These are phyloP conservation scores for Russula compacta DNA, from an alignment of 768 basidiomycete genomes.

Conservation along the genomic window DNA sequence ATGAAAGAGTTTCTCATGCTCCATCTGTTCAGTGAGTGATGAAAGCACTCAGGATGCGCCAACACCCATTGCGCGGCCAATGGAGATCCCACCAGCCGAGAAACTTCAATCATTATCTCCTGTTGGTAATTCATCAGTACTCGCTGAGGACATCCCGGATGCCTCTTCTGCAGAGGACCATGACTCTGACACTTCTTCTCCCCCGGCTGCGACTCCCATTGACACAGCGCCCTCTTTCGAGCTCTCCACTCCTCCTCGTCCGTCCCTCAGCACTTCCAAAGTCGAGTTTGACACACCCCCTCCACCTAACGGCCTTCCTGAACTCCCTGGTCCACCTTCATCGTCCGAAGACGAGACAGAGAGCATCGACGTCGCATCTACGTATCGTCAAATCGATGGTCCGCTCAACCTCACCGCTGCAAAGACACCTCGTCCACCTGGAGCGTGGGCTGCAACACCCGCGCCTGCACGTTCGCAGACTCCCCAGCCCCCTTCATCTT, in stretches of 20 bases:
- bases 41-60: constrained; percentile 22
- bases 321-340: constrained; percentile 58
- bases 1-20: constrained; percentile 15
- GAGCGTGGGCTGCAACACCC: constrained; percentile 38
- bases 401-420: constrained; percentile 27
- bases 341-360: constrained; percentile 41
- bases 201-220: constrained; percentile 19
- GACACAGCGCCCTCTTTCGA: constrained; percentile 18
- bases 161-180: background rate
- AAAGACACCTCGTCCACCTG: constrained; percentile 40
- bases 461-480: constrained; percentile 22
- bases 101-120: constrained; percentile 28
- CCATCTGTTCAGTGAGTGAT: constrained; percentile 30
- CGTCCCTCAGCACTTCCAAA: constrained; percentile 34
- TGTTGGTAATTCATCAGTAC: background rate
- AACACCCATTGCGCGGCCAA: constrained; percentile 14
- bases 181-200: background rate
- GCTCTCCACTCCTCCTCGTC: constrained; percentile 42
- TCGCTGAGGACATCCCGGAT: background rate
- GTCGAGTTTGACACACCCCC: constrained; percentile 53
- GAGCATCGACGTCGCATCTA: constrained; percentile 25
- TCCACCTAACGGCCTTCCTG: constrained; percentile 52
- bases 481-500: constrained; percentile 2
- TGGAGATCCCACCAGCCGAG: constrained; percentile 13
- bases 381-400: constrained; percentile 17